Base-by-base conservation (phyloP, 2,329 filamentous ascomycete species). In the Aspergillus hortae region DNA sequence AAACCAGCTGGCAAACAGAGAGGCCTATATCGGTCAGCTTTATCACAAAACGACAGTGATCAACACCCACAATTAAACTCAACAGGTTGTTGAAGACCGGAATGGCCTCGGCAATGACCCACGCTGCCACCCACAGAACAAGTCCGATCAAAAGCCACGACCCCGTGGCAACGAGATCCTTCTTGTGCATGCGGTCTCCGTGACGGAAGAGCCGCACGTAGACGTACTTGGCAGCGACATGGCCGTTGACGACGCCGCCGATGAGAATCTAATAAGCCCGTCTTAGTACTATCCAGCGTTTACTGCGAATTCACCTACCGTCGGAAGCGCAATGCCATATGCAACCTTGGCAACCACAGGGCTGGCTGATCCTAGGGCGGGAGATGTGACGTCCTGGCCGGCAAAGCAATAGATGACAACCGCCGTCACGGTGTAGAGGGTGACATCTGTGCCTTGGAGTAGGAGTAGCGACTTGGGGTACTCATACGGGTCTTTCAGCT, bases 71-170 rank as follows among this genome's bases (percentile, higher is more conserved):
- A 58, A 88, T 80, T 25, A 89, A 69, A 2, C 80, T 81, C n/a
- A 89, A 72, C 9, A 89, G 71, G 43, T 82, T 76, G 60, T 81
- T 82, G 72, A 89, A 89, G 48, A 82, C 80, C 2, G 86, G 86
- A 6, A 89, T 83, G 0, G 82, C 81, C 65, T 86, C 81, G 10
- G 86, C 84, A 50, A 89, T 83, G 48, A 88, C 63, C 75, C 82
- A 86, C 1, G 83, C 81, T 11, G 85, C 54, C 2, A 80, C 59
- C 81, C 84, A 88, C n/a, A 81, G 66, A 9, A 60, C 65, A 0
- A 76, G 62, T 2, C 79, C 77, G 33, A 88, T 79, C 2, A 55
- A 73, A 4, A 81, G 59, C 86, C 86, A 89, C 10, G 75, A 75
- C 1, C 75, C 63, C 55, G 77, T 79, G 6, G 80, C 77, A 0